These are phyloP conservation scores for Sporothrix euskadiensis DNA, from an alignment of 2,329 filamentous ascomycete genomes.

Conservation along the genomic window DNA sequence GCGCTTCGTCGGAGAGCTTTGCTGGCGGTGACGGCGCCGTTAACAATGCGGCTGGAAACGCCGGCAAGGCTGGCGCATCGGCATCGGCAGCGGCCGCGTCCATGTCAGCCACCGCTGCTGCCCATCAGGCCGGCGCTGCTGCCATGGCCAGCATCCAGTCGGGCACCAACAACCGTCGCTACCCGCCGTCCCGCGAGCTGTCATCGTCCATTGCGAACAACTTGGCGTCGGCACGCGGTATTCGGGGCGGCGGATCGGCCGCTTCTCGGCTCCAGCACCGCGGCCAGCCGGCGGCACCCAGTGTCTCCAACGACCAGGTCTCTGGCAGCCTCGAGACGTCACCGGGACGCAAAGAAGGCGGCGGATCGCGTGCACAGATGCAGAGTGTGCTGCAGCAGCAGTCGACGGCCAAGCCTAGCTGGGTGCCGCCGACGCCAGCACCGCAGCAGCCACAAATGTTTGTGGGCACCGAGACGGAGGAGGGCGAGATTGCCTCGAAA, in stretches of 20 bases:
- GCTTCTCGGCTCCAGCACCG: slow-evolving; percentile 56
- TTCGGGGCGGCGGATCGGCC: slow-evolving; percentile 46
- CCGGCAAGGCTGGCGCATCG: neutral
- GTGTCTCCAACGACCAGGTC: slow-evolving; percentile 71
- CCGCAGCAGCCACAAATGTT: slow-evolving; percentile 37
- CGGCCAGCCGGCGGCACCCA: slow-evolving; percentile 68
- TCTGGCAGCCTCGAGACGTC: slow-evolving; percentile 65
- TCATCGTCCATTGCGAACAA: slow-evolving; percentile 87
- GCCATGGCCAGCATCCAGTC: slow-evolving; percentile 33
- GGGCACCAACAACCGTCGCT: slow-evolving; percentile 42
- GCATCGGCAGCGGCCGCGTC: slow-evolving; percentile 10
- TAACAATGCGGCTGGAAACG: neutral
- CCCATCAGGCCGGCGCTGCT: slow-evolving; percentile 25
- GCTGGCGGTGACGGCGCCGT: neutral
- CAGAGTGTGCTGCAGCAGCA: slow-evolving; percentile 57
- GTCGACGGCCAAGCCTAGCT: slow-evolving; percentile 52
- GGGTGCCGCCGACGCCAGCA: slow-evolving; percentile 44
- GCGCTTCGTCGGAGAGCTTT: neutral
- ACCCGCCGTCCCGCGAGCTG: slow-evolving; percentile 65
- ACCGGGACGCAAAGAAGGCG: slow-evolving; percentile 46
- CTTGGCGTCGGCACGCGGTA: slow-evolving; percentile 80
- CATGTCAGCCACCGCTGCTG: slow-evolving; percentile 37
- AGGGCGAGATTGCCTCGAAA: slow-evolving; percentile 34
- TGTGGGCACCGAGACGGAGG: slow-evolving; percentile 35
- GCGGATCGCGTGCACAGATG: slow-evolving; percentile 54